Base-by-base conservation (phyloP, 768 basidiomycete genomes). In the Pleurotus giganteus region DNA sequence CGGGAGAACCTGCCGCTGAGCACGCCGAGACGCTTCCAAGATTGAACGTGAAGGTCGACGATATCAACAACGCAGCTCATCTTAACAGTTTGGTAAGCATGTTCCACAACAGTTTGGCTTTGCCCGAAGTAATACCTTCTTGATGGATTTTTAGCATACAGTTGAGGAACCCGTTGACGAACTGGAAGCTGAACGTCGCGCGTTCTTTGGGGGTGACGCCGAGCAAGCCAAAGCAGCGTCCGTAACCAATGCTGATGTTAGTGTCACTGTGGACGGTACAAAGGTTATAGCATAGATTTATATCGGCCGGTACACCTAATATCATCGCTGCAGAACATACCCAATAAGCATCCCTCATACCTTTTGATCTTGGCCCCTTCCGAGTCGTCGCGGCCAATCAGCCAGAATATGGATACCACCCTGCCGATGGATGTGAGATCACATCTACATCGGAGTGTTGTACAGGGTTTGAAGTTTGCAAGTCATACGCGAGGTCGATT, bases 171-270 rank as follows among this genome's bases (percentile, higher is more conserved):
- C 59, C 47, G 59, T 56, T 2, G 5, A n/a, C 47, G 1, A 59
- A 59, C 32, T 65, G 56, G n/a, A 59, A 55, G 62, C 63, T 63
- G 26, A 63, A 55, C 19, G 36, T 39, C 45, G 32, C 24, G 44
- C 44, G 26, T 45, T 45, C 26, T 45, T 45, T 17, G 27, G 44
- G 2, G 44, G 44, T 17, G 27, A 28, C 44, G 12, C 6, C 5
- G 44, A 45, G 12, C 15, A n/a, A n/a, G n/a, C 17, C 39, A 41
- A 21, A 17, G 39, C 39, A 41, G 39, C 39, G 5, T 41, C 39
- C 7, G 17, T 41, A 7, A 41, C 39, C 39, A 41, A 41, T 41
- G 39, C 39, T 5, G 39, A 21, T 8, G n/a, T 41, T 17, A 41
- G 15, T 41, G 39, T 17, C 7, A 15, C 7, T 34, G 32, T 15